Base-by-base conservation (phyloP, 2,329 filamentous ascomycete species). In the Fusarium ambrosium region DNA sequence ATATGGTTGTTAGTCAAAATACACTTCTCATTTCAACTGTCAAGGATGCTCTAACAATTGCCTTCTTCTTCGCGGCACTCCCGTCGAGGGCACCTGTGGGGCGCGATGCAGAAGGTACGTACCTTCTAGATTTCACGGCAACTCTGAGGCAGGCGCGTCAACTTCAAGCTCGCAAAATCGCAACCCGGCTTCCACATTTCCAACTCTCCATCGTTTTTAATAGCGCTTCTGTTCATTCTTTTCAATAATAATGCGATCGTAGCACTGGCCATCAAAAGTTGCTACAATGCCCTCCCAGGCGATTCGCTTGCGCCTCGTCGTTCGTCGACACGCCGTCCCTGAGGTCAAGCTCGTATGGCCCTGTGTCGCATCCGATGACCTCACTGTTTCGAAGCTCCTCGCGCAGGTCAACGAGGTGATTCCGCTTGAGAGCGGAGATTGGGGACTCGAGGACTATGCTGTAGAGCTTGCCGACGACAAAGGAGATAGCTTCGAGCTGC, bases 371-470 rank as follows among this genome's bases (percentile, higher is more conserved):
- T 84, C 87, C 63, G 85, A 87, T 16, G 88, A 92, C 55, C 88
- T 91, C 63, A 97, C 94, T 3, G 88, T 98, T 70, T 89, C 93
- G 34, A 91, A 93, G 75, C 89, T 98, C 3, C 87, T 98, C 41
- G 91, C 93, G 73, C 89, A 94, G 70, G 87, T 98, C 75, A 95
- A 97, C 82, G 90, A 94, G 51, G 88, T 93, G 18, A 86, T 98
- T 2, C 95, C 95, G 0, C 89, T 98, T 0, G 95, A 98, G 84
- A 91, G 92, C 66, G 88, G 88, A 45, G 87, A 95, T 69, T 98
- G 95, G 94, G 95, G 94, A 0, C 84, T 98, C 4, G 95, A 98
- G 79, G 94, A 98, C 81, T 98, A 98, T 82, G 90, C 90, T 10
- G 94, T 98, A 34, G 94, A 97, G 82, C 87, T 98, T 4, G 82